These are phyloP conservation scores for Infundibulicybe gibba DNA, from an alignment of 768 basidiomycete species.

Conservation along the genomic window DNA sequence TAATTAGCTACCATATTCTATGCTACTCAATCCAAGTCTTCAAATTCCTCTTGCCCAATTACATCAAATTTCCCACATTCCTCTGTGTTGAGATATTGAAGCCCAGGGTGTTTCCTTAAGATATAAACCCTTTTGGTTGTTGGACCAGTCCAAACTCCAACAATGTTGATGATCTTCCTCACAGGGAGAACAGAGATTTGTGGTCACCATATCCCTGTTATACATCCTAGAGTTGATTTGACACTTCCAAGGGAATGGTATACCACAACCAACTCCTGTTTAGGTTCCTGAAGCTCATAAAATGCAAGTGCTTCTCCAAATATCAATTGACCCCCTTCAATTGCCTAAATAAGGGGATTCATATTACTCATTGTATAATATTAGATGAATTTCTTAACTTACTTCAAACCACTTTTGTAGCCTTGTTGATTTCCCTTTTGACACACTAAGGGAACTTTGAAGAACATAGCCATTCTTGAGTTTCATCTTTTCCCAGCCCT, in stretches of 20 bases:
- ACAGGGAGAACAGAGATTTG: constrained; percentile 13
- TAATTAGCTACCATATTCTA: too few species aligned
- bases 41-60: too few species aligned
- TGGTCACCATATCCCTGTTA: neutral
- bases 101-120: constrained; percentile 4
- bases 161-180: too few species aligned
- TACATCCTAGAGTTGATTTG: neutral
- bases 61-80: constrained; percentile 19
- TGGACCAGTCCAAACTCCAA: constrained; percentile 5
- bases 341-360: neutral
- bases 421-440: too few species aligned
- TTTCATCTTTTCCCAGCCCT: too few species aligned
- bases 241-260: neutral
- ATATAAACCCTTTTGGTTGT: constrained; percentile 1
- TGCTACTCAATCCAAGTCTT: too few species aligned
- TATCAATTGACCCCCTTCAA: neutral
- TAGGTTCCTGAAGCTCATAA: neutral
- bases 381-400: too few species aligned
- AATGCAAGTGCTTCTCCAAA: too few species aligned
- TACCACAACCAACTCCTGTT: neutral
- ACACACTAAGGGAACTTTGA: too few species aligned
- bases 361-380: too few species aligned
- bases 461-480: too few species aligned
- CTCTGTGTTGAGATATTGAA: constrained; percentile 18
- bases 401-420: too few species aligned